These are phyloP conservation scores for Annulohypoxylon nitens DNA, from an alignment of 495 filamentous ascomycete genomes.

Conservation along the genomic window DNA sequence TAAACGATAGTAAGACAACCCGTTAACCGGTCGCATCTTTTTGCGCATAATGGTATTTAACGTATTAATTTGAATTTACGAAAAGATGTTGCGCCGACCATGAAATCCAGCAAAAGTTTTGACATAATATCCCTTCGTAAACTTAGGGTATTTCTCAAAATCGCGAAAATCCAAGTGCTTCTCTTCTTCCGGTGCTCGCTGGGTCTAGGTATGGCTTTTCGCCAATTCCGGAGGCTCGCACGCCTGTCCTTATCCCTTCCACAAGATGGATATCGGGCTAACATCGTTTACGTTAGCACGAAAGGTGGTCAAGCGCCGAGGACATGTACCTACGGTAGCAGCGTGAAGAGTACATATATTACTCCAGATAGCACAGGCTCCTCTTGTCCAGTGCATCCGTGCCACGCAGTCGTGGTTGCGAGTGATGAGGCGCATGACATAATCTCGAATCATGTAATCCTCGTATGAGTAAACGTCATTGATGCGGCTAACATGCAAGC, in stretches of 20 bases:
- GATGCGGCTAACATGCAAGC: slow-evolving; percentile 57
- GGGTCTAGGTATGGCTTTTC: slow-evolving; percentile 65
- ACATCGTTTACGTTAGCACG: slow-evolving; percentile 7
- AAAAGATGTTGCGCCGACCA: too few relatives aligned
- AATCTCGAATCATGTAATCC: slow-evolving; percentile 57
- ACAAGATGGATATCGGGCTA: slow-evolving; percentile 61
- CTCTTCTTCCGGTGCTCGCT: slow-evolving; percentile 58
- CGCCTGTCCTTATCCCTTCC: slow-evolving; percentile 54
- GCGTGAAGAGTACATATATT: slow-evolving; percentile 58
- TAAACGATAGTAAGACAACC: too few relatives aligned
- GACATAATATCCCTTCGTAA: too few relatives aligned
- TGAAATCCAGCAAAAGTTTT: too few relatives aligned
- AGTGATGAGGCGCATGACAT: slow-evolving; percentile 58
- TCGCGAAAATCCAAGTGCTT: slow-evolving; percentile 56
- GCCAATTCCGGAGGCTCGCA: slow-evolving; percentile 59
- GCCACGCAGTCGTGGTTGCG: slow-evolving; percentile 59
- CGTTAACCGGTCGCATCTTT: too few relatives aligned
- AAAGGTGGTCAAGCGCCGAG: background rate
- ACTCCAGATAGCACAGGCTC: slow-evolving; percentile 57
- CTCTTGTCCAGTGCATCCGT: slow-evolving; percentile 60
- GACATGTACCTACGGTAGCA: slow-evolving; percentile 50
- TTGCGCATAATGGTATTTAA: too few relatives aligned
- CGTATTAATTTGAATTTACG: too few relatives aligned
- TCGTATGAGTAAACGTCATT: slow-evolving; percentile 55
- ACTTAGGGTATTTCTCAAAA: slow-evolving; percentile 30